These are phyloP conservation scores for Blastobotrys robertii DNA, from an alignment of 805 yeast species.

Conservation along the genomic window DNA sequence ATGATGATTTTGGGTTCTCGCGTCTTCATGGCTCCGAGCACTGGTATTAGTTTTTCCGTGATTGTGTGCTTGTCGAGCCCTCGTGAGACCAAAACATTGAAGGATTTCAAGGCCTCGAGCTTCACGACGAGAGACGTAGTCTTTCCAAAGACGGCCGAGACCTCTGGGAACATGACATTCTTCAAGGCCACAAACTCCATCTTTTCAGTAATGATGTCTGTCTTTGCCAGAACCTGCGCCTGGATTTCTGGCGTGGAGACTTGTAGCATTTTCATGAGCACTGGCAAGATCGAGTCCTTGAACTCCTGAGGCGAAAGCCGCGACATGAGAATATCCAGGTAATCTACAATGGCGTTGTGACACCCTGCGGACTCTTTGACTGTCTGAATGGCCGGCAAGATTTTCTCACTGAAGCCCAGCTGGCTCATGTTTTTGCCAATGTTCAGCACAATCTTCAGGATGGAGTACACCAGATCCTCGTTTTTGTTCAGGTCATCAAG, in stretches of 20 bases:
- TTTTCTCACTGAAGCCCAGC: conserved; percentile 64
- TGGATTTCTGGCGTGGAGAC: conserved; percentile 35
- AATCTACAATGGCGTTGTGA: conserved; percentile 38
- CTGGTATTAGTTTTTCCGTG: conserved; percentile 71
- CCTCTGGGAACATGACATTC: conserved; percentile 61
- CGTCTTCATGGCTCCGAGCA: conserved; percentile 65
- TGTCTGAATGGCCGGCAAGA: conserved; percentile 38
- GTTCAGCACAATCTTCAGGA: conserved; percentile 46
- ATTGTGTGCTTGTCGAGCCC: conserved; percentile 63
- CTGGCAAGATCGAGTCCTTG: conserved; percentile 36
- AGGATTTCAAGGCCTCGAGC: conserved; percentile 51
- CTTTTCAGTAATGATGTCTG: conserved; percentile 34
- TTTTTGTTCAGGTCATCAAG: conserved; percentile 38
- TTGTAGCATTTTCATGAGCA: conserved; percentile 30
- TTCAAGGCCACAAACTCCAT: conserved; percentile 65
- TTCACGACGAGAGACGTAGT: conserved; percentile 80
- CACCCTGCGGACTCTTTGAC: conserved; percentile 32
- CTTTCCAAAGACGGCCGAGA: conserved; percentile 65
- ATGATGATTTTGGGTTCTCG: conserved; percentile 57
- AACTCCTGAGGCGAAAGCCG: conserved; percentile 48
- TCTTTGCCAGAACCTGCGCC: conserved; percentile 40
- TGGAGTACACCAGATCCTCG: conserved; percentile 34
- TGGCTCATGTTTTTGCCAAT: conserved; percentile 63
- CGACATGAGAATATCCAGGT: conserved; percentile 37
- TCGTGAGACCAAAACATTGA: conserved; percentile 47